Evolutionary conservation across 176 grass and related monocot species (phyloP).

Genomic region (Bothriochloa decipiens): DNA sequence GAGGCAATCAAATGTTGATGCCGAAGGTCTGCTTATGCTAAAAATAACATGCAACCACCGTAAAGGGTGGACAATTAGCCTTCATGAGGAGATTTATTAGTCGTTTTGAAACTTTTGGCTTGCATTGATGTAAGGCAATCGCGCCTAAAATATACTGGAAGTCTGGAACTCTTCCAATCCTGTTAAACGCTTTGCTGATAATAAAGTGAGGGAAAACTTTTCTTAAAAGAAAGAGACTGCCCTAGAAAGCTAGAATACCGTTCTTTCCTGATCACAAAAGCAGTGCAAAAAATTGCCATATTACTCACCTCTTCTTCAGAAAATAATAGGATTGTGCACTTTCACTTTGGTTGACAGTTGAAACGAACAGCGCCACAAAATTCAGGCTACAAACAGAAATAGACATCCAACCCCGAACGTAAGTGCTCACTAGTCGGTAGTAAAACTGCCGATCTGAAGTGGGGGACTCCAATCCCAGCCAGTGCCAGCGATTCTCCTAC

Average conservation of each 20-base stretch:
- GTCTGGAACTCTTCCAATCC: not conserved
- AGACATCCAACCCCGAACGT: not conserved
- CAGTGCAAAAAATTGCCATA: not conserved
- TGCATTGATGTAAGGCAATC: no score
- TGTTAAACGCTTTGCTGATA: not conserved
- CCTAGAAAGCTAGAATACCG: not conserved
- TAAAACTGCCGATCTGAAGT: not conserved
- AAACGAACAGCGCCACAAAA: not conserved
- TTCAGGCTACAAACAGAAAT: not conserved
- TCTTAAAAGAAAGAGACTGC: no score
- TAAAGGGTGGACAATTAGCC: no score
- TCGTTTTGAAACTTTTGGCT: no score
- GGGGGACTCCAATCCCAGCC: not conserved
- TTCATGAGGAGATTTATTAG: no score
- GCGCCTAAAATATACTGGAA: no score
- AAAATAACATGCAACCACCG: no score
- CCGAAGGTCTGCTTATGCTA: no score
- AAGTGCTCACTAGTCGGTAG: not conserved
- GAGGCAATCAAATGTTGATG: no score
- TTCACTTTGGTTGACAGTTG: not conserved
- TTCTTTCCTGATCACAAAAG: not conserved
- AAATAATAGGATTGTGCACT: not conserved
- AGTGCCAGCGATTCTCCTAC: slow-evolving; percentile 5
- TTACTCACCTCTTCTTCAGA: no score
- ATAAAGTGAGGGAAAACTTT: no score